Evolutionary conservation across 2,329 filamentous ascomycete genomes (phyloP), one percentile per base, ranked within the genome.

Genomic region (Apiospora malaysiana): DNA sequence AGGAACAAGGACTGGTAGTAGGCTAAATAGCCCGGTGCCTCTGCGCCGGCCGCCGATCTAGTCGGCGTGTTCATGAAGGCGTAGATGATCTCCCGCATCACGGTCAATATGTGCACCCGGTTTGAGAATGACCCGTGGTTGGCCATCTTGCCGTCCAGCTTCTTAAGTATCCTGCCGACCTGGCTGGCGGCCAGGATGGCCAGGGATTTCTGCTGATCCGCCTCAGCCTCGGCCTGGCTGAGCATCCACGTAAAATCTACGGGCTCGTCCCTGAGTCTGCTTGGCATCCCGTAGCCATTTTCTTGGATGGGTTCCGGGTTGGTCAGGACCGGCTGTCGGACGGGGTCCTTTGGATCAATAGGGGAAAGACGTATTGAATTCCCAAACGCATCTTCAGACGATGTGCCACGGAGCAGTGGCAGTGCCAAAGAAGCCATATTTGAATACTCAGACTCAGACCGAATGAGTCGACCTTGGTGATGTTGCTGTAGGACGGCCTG

Each of bases 101-200:
- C 73, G 46, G 71, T 73, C 4, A 76, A 70, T 43, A 76, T 74
- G 70, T 76, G 75, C 23, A 74, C 71, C 23, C 73, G 74, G 67
- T 75, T 75, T 18, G 66, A 43, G 25, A 76, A 72, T 4, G 70
- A 71, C 43, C 71, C 10, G 63, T 73, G 45, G 56, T 70, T 74
- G 56, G 72, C 72, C 32, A 74, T 45, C 69, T 69, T 46, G 16
- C 46, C 67, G 68, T 68, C 66, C 68, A 74, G 49, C 37, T 73
- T 74, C 67, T 73, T 72, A 2, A 76, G 68, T 10, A 74, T 45
- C 32, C 73, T 73, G 32, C 72, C 73, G 40, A 76, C 68, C 68
- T 73, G 73, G 16, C 71, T 25, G 8, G 74, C 73, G n/a, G 71
- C 51, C 7, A 68, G 59, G 14, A 68, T 68, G 6, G 72, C 74